Evolutionary conservation across 139 green algal genomes (phyloP), one percentile per base, ranked within the genome.

Genomic region (Chlorella sp.): DNA sequence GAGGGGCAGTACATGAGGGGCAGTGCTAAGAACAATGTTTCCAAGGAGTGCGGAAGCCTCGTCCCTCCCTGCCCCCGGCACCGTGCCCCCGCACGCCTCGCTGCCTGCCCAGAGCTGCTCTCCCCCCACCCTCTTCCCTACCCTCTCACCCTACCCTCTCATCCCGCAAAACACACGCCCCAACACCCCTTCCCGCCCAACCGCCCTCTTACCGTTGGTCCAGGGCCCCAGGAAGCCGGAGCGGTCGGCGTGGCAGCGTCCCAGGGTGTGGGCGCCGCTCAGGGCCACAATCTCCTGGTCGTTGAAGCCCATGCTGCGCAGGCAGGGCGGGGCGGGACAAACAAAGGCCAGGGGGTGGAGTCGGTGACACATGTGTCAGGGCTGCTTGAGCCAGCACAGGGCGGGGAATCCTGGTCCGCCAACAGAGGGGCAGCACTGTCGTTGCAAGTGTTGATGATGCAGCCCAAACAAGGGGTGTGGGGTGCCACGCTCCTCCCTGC

Each of bases 271-370:
- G 0, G 95, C 96, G 71, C 97, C 97, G 60, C 77, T 91, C 42
- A 99, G 93, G 26, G 97, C 97, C 79, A 99, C 97, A 57, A 98
- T 98, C 92, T 99, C 97, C 66, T 95, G 93, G 71, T 93, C 87
- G 83, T 92, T 81, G 78, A 93, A 93, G 30, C 96, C 97, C 97
- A 99, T 99, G 76, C 97, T 86, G 64, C 78, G 37, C 16, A 21
- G 42, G 0, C 24, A 68, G 7, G 53, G 30, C 2, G 32, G 81
- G n/a, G 32, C 12, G 57, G 30, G 32, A n/a, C 30, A 32, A 32
- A 9, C 19, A n/a, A n/a, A n/a, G n/a, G n/a, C n/a, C n/a, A n/a
- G n/a, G n/a, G n/a, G n/a, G n/a, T n/a, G n/a, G n/a, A n/a, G n/a
- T n/a, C n/a, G n/a, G n/a, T n/a, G n/a, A n/a, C n/a, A n/a, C n/a